phyloP scores from a whole-genome alignment of 306 rosid genomes.

The Gastrolobium villosum region DNA sequence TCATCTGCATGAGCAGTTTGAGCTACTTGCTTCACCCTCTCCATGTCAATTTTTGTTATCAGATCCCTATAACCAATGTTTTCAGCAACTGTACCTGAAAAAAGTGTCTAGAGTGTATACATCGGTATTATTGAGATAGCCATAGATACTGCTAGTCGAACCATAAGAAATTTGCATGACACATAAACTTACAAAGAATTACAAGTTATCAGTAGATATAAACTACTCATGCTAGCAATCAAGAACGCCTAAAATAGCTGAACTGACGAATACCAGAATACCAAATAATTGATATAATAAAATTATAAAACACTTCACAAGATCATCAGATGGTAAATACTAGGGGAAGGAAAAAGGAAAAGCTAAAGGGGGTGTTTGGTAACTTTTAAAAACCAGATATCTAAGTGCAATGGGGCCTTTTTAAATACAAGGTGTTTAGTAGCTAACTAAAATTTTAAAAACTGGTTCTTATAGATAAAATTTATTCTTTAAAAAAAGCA shows the following conservation, averaged over 20 bases:
- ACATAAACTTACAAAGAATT: not conserved
- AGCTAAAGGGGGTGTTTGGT: not conserved
- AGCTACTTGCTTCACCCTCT: slow-evolving; percentile 75
- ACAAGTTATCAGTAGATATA: slow-evolving; percentile 23
- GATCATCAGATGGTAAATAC: not conserved
- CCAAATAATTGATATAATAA: slow-evolving; percentile 33
- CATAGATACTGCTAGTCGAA: slow-evolving; percentile 1
- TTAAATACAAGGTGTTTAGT: not conserved
- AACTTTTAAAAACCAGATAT: slow-evolving; percentile 13
- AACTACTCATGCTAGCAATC: slow-evolving; percentile 31
- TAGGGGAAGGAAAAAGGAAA: not conserved
- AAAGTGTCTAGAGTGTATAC: slow-evolving; percentile 66
- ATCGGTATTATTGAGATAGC: slow-evolving; percentile 33
- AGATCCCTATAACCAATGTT: slow-evolving; percentile 90
- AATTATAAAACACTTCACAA: slow-evolving; percentile 15
- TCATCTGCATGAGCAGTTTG: slow-evolving; percentile 86
- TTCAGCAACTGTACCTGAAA: slow-evolving; percentile 92
- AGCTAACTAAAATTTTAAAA: not conserved
- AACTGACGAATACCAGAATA: slow-evolving; percentile 7
- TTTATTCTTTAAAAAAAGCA: not conserved
- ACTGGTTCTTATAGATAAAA: slow-evolving; percentile 3
- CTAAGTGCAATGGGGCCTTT: not conserved
- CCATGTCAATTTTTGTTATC: slow-evolving; percentile 75
- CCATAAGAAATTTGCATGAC: not conserved
- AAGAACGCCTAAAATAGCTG: slow-evolving; percentile 30